Conservation (phyloP, 352 stramenopile genomes). For the Elongisporangium senticosum region DNA sequence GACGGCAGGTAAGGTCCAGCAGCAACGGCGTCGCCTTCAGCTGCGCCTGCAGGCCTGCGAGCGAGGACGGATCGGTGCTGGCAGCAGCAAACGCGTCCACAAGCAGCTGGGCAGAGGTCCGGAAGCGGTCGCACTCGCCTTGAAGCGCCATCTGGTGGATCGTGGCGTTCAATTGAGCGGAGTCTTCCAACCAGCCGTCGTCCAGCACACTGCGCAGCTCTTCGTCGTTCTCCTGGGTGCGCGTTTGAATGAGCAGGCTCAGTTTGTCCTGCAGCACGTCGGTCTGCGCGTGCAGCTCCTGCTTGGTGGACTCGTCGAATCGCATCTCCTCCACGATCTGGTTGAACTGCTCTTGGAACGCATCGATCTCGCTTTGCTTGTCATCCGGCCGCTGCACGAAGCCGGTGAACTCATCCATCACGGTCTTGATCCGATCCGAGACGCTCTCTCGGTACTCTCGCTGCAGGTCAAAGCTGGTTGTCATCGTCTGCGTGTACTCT, state of each 20-base stretch:
- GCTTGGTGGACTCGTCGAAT: conserved; percentile 73
- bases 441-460: conserved; percentile 27
- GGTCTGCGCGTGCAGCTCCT: conserved; percentile 66
- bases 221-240: conserved; percentile 33
- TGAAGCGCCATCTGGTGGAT: conserved; percentile 57
- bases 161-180: conserved; percentile 28
- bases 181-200: conserved; percentile 61
- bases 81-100: conserved; percentile 43
- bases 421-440: conserved; percentile 17
- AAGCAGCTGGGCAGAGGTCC: conserved; percentile 47
- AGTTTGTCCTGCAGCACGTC: conserved; percentile 76
- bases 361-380: conserved; percentile 58
- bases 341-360: conserved; percentile 76
- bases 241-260: conserved; percentile 30
- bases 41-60: conserved; percentile 17
- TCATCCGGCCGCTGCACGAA: conserved; percentile 57
- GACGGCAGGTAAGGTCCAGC: conserved; percentile 27
- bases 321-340: conserved; percentile 79
- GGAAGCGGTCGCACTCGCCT: conserved; percentile 69
- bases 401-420: conserved; percentile 41
- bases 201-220: conserved; percentile 36
- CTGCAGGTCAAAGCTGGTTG: conserved; percentile 29
- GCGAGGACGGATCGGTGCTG: conserved; percentile 25
- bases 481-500: conserved; percentile 49
- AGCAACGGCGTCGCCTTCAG: conserved; percentile 15